These are phyloP conservation scores for Neoboletus magnificus DNA, from an alignment of 768 basidiomycete genomes.

Conservation along the genomic window DNA sequence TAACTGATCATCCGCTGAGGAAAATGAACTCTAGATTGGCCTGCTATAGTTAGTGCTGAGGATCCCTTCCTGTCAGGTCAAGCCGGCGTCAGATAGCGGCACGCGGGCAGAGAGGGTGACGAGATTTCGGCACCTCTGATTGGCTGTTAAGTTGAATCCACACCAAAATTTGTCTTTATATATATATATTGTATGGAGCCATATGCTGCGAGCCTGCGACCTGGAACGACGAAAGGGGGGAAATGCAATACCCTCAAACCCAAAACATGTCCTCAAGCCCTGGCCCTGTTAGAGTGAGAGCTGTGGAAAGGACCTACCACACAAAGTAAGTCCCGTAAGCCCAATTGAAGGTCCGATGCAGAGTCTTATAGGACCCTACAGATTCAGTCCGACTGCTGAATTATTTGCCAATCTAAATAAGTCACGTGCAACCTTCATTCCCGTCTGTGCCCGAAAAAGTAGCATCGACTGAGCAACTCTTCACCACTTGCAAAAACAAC, in stretches of 20 bases:
- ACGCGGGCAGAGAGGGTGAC: not conserved
- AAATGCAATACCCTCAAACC: not conserved
- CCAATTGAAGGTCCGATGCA: too few species aligned
- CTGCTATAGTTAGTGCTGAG: not conserved
- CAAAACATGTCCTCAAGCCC: not conserved
- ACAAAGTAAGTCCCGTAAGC: too few species aligned
- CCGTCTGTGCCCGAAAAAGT: slow-evolving; percentile 11
- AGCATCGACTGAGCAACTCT: not conserved
- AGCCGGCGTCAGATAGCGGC: not conserved
- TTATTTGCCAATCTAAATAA: not conserved
- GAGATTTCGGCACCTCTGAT: not conserved
- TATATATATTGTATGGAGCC: not conserved
- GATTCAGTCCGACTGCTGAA: too few species aligned
- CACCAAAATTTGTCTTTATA: not conserved
- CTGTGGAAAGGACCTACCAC: too few species aligned
- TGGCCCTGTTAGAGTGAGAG: not conserved
- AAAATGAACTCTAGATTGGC: not conserved
- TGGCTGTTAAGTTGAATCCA: not conserved
- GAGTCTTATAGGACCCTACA: too few species aligned
- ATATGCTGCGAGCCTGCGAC: not conserved
- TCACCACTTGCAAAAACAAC: not conserved
- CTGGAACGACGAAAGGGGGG: not conserved
- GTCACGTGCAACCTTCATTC: slow-evolving; percentile 21
- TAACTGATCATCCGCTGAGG: not conserved
- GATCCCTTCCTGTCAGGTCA: not conserved